These are phyloP conservation scores for Ceratocystis variospora DNA, from an alignment of 2,329 filamentous ascomycete genomes.

Conservation along the genomic window DNA sequence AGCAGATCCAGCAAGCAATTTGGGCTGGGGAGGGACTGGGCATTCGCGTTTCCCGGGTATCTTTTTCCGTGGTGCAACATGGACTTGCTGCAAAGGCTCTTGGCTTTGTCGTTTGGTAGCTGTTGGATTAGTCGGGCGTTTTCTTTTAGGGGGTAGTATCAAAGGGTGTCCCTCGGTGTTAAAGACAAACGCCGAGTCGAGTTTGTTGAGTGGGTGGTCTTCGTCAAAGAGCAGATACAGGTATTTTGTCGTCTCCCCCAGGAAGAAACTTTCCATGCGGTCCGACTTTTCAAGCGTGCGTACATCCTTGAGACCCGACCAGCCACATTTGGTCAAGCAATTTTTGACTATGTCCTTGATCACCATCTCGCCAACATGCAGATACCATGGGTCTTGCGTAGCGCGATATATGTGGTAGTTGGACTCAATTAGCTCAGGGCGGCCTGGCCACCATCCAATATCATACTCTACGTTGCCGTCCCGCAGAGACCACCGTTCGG, in stretches of 20 bases:
- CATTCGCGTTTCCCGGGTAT: conserved; percentile 40
- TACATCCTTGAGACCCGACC: conserved; percentile 78
- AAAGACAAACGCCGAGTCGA: conserved; percentile 83
- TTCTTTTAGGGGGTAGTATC: conserved; percentile 48
- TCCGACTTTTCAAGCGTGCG: conserved; percentile 74
- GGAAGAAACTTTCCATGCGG: conserved; percentile 97
- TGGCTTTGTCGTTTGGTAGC: background rate
- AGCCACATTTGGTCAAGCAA: conserved; percentile 84
- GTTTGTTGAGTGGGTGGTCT: conserved; percentile 70
- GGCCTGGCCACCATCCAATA: conserved; percentile 85
- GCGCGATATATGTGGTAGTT: conserved; percentile 93
- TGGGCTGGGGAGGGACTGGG: conserved; percentile 42
- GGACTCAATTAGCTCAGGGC: conserved; percentile 93
- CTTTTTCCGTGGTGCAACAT: conserved; percentile 3
- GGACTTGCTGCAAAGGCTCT: conserved; percentile 8
- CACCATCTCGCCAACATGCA: conserved; percentile 92
- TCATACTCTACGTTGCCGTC: conserved; percentile 75
- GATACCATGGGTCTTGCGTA: conserved; percentile 88
- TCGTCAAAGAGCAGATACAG: conserved; percentile 82
- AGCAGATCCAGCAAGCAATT: conserved; percentile 61
- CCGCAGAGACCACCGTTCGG: conserved; percentile 82
- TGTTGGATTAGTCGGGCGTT: conserved; percentile 4
- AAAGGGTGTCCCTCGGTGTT: conserved; percentile 92
- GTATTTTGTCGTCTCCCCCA: conserved; percentile 94
- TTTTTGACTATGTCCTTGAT: conserved; percentile 73